phyloP scores from a whole-genome alignment of 192 early-diverging fungal species.

The Backusella luteola region DNA sequence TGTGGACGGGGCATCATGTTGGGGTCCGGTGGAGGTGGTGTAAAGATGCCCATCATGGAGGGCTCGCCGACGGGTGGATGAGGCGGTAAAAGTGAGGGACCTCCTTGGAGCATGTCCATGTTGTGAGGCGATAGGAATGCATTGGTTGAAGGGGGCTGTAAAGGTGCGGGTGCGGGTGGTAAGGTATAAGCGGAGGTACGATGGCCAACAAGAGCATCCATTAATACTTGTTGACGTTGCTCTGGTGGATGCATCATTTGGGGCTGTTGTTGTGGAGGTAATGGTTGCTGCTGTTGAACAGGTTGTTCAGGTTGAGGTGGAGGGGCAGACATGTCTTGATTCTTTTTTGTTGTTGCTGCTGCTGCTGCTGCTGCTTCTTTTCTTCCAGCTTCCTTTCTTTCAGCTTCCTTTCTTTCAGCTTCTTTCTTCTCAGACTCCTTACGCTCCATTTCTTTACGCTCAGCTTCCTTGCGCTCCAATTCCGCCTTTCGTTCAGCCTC shows the following conservation, averaged over 20 bases:
- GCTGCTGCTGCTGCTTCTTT: not conserved
- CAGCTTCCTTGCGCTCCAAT: not conserved
- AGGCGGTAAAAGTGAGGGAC: not conserved
- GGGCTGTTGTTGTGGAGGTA: not conserved
- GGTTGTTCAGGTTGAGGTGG: not conserved
- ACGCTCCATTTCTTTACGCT: not conserved
- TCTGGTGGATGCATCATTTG: not conserved
- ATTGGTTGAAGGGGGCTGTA: not conserved
- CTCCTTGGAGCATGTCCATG: not conserved
- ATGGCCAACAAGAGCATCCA: constrained; percentile 16
- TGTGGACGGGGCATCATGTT: not conserved
- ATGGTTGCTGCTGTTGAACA: not conserved
- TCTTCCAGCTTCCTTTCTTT: not conserved
- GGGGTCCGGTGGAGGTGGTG: not conserved
- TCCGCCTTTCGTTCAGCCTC: not conserved
- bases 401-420: not conserved
- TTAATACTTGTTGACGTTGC: constrained; percentile 14
- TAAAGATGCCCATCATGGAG: not conserved
- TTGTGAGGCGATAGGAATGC: not conserved
- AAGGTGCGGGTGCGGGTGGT: not conserved
- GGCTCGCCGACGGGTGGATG: not conserved
- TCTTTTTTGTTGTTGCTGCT: not conserved
- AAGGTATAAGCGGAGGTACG: not conserved
- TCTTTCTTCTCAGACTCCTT: not conserved
- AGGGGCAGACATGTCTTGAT: not conserved